These are phyloP conservation scores for Limonomyces culmigenus DNA, from an alignment of 1,284 basidiomycete species.

Conservation along the genomic window DNA sequence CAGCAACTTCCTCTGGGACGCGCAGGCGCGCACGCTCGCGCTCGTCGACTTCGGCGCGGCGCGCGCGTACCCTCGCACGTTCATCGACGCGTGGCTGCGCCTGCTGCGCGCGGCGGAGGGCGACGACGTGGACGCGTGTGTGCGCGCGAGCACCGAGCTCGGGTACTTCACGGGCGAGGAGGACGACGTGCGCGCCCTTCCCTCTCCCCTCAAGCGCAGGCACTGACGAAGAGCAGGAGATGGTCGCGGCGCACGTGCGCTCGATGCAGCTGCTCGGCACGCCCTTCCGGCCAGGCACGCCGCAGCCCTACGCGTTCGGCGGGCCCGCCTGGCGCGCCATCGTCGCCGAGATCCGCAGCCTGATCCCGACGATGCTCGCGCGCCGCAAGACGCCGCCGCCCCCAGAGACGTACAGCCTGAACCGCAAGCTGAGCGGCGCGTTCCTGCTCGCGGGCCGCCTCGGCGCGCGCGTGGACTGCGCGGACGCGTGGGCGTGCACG, in stretches of 20 bases:
- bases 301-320: conserved; percentile 60
- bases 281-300: conserved; percentile 52
- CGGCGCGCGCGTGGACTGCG: conserved; percentile 62
- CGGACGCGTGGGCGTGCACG: conserved; percentile 56
- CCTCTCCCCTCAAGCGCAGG: not conserved
- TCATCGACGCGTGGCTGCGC: conserved; percentile 80
- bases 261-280: conserved; percentile 75
- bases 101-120: conserved; percentile 67
- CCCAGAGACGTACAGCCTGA: conserved; percentile 86
- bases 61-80: conserved; percentile 69
- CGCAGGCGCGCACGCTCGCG: conserved; percentile 51
- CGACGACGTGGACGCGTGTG: conserved; percentile 56
- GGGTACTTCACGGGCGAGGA: conserved; percentile 90
- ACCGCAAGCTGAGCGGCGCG: conserved; percentile 88
- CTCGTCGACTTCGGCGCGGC: conserved; percentile 96
- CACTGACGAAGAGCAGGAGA: conserved; percentile 31
- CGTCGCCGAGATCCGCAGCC: conserved; percentile 56
- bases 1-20: conserved; percentile 92
- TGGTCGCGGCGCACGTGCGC: conserved; percentile 79
- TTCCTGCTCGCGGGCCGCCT: conserved; percentile 84
- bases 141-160: conserved; percentile 59
- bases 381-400: conserved; percentile 88
- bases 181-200: conserved; percentile 35
- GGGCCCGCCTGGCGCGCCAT: conserved; percentile 49
- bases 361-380: conserved; percentile 85